These are phyloP conservation scores for Colletotrichum spinosum DNA, from an alignment of 2,329 filamentous ascomycete genomes.

Conservation along the genomic window DNA sequence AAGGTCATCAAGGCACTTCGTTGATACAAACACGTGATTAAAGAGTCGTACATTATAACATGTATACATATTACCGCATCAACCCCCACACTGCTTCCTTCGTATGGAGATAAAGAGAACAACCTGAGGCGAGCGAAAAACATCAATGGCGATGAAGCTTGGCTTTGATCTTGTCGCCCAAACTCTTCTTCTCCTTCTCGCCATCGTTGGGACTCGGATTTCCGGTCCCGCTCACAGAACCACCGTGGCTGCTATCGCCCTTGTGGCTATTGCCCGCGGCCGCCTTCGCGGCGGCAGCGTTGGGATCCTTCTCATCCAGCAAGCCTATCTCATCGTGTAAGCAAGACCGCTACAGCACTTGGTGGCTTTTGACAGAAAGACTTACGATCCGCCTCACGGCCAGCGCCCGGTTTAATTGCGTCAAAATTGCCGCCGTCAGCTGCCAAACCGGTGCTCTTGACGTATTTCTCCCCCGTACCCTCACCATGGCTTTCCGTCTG, in stretches of 20 bases:
- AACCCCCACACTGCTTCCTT: not conserved
- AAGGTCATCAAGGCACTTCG: too few species aligned
- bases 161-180: conserved; percentile 75
- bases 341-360: conserved; percentile 20
- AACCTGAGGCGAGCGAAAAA: not conserved
- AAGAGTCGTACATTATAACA: too few species aligned
- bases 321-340: conserved; percentile 55
- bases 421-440: conserved; percentile 78
- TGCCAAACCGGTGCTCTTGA: conserved; percentile 67
- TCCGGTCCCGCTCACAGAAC: not conserved
- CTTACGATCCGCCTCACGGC: conserved; percentile 74
- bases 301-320: conserved; percentile 60
- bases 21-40: too few species aligned
- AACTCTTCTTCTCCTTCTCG: conserved; percentile 60
- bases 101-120: not conserved
- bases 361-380: conserved; percentile 32
- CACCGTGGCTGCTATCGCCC: conserved; percentile 40
- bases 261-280: conserved; percentile 38
- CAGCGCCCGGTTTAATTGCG: conserved; percentile 71
- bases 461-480: conserved; percentile 67
- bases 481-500: conserved; percentile 43
- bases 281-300: conserved; percentile 27
- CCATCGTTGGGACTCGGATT: conserved; percentile 33
- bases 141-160: conserved; percentile 68
- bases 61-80: not conserved